A percentile compares a stretch with the other conserved stretches of the same genome.
Conservation (phyloP, 2,329 filamentous ascomycete species). For the Pseudopithomyces chartarum region DNA sequence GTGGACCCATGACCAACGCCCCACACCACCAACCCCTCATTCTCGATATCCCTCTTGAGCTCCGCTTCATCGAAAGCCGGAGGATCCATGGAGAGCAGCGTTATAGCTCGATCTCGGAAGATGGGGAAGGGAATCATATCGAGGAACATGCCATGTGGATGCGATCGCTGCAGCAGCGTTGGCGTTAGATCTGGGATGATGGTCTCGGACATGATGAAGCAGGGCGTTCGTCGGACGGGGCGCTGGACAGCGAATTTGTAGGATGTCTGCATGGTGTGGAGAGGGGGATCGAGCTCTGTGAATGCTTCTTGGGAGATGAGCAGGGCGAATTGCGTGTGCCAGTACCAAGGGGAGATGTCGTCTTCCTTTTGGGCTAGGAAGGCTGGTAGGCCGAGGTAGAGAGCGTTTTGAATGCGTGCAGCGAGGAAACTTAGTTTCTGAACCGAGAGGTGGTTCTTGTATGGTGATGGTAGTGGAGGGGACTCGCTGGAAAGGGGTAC, state of each 20-base stretch:
- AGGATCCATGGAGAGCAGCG: not conserved
- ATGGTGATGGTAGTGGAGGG: not conserved
- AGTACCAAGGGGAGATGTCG: not conserved
- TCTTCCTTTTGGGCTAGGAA: not conserved
- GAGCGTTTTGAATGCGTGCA: not conserved
- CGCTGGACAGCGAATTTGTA: not conserved
- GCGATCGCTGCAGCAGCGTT: not conserved
- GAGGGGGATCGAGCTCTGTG: not conserved
- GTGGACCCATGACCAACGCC: not conserved
- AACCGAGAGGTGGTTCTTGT: not conserved
- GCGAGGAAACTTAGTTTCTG: not conserved
- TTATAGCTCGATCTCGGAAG: not conserved
- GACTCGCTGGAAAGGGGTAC: not conserved
- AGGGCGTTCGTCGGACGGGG: not conserved
- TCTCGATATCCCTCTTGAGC: not conserved
- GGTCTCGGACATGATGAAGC: not conserved
- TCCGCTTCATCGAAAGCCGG: not conserved
- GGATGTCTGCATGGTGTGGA: not conserved
- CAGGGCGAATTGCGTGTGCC: not conserved
- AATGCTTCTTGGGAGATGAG: not conserved
- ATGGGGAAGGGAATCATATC: not conserved
- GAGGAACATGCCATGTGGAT: not conserved
- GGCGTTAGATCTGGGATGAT: not conserved
- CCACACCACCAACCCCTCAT: not conserved
- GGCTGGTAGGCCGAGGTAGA: not conserved